A percentile compares a stretch with the other conserved stretches of the same genome.
Evolutionary conservation across 768 basidiomycete species (phyloP).

Genomic region (Pisolithus orientalis): DNA sequence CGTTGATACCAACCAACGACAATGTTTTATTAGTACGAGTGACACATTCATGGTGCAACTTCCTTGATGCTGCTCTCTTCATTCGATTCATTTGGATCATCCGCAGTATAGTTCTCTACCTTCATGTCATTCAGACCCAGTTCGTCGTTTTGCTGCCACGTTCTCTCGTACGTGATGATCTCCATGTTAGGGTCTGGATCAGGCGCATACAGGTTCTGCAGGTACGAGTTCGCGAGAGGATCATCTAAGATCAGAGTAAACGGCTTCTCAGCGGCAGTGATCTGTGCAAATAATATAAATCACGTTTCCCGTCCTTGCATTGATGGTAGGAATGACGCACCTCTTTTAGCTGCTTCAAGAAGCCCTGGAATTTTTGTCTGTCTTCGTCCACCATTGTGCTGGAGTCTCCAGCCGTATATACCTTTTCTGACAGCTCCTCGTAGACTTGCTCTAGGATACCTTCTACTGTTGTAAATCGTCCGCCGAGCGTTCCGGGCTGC

Average conservation of each 20-base stretch:
- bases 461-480: slow-evolving; percentile 95
- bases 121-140: slow-evolving; percentile 88
- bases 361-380: slow-evolving; percentile 60
- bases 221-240: slow-evolving; percentile 90
- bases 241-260: slow-evolving; percentile 96
- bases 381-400: slow-evolving; percentile 33
- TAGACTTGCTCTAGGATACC: slow-evolving; percentile 92
- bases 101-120: slow-evolving; percentile 44
- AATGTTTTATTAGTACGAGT: too few species aligned
- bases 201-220: slow-evolving; percentile 96
- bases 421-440: slow-evolving; percentile 89
- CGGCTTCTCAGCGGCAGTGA: slow-evolving; percentile 69
- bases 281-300: slow-evolving; percentile 32
- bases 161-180: slow-evolving; percentile 76
- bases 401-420: slow-evolving; percentile 71
- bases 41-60: background rate
- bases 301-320: background rate
- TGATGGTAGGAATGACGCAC: slow-evolving; percentile 31
- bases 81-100: background rate
- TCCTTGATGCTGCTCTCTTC: background rate
- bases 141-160: slow-evolving; percentile 90
- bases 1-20: too few species aligned
- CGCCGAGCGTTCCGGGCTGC: slow-evolving; percentile 90
- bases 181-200: slow-evolving; percentile 94
- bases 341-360: slow-evolving; percentile 71